A percentile compares a stretch with the other conserved stretches of the same genome.
Conservation (phyloP, 176 grass and related monocot genomes). For the Oryza glumipatula region DNA sequence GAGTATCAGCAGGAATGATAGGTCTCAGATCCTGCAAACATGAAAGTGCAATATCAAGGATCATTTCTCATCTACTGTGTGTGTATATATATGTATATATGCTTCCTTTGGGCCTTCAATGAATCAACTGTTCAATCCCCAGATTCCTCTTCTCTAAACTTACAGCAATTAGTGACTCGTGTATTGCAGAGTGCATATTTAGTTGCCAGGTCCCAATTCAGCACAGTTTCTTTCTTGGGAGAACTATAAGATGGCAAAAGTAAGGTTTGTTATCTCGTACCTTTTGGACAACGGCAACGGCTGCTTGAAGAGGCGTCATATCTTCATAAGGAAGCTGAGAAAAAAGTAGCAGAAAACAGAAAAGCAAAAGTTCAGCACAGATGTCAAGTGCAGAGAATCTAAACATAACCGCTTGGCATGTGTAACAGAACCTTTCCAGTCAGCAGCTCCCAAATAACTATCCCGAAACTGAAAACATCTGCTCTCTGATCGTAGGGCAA, state of each 20-base stretch:
- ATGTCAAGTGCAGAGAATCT: background rate
- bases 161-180: background rate
- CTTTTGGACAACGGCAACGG: constrained; percentile 84
- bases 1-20: constrained; percentile 55
- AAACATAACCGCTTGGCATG: constrained; percentile 5
- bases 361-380: background rate
- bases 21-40: constrained; percentile 56
- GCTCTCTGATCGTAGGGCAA: constrained; percentile 73
- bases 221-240: background rate
- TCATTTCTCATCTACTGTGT: too few species aligned
- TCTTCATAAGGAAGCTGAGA: constrained; percentile 85
- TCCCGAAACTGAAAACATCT: constrained; percentile 88
- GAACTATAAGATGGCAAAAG: background rate
- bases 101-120: too few species aligned
- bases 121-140: too few species aligned
- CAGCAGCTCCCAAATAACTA: constrained; percentile 89
- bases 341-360: background rate
- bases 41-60: background rate
- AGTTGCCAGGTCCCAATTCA: background rate
- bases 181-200: background rate
- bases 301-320: constrained; percentile 83
- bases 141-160: too few species aligned
- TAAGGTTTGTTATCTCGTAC: constrained; percentile 32
- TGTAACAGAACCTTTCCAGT: constrained; percentile 66
- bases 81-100: too few species aligned